Evolutionary conservation across 1,139 yeast genomes (phyloP), one percentile per base, ranked within the genome.

Genomic region (Yamadazyma triangularis): DNA sequence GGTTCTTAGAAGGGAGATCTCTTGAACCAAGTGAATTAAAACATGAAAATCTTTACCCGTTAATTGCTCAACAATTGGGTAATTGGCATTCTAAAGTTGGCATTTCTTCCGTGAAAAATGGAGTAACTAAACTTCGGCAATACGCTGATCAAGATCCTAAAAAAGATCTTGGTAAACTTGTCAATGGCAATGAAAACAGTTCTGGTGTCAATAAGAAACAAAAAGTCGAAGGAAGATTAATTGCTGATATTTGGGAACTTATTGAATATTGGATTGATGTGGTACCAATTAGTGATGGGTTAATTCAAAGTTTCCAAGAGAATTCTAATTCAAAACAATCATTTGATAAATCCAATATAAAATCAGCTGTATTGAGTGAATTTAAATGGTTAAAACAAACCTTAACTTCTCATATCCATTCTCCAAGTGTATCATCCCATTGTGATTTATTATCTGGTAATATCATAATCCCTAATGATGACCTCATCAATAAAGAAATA

Each of bases 381-480:
- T 65, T 81, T 23, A 42, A 39, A 7, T 81, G 88, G 88, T 56
- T 79, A 27, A 53, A 61, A 40, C 27, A 44, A 1, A 60, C 61
- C 1, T 42, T 66, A 26, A 55, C 67, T n/a, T 38, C 39, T n/a
- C 58, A 62, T 2, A 26, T 35, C 4, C 55, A 56, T 15, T 79
- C 85, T 3, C 79, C 79, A 0, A 47, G 58, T 2, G 89, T 82
- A 1, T 70, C 80, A 3, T 71, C 80, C 9, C 93, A 83, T 52
- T 78, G 86, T 45, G 93, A 83, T 50, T 63, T 83, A 31, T 61
- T 83, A 20, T 73, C 83, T 8, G 93, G 91, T 2, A 83, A 83
- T 48, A 74, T 83, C 23, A 76, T 83, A 22, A 67, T 81, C 2
- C 83, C 87, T 3, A 58, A 60, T 19, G 51, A 56, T 16, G 58